A percentile compares a stretch with the other conserved stretches of the same genome.
These are phyloP conservation scores for Calonectria pauciramosa DNA, from an alignment of 2,329 filamentous ascomycete genomes.

Conservation along the genomic window DNA sequence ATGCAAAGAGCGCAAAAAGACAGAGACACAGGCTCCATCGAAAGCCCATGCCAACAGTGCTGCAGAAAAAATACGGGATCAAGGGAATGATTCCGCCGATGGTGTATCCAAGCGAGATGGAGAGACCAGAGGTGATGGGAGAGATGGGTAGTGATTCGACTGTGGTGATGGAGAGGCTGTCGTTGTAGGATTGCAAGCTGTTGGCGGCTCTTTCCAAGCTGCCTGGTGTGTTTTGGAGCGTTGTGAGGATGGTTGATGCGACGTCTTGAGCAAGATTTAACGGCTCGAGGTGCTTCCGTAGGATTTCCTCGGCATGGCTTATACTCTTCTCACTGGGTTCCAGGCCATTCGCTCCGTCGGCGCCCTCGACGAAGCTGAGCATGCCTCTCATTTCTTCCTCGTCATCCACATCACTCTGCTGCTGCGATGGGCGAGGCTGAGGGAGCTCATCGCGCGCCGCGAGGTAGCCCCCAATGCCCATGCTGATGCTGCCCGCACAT, in stretches of 20 bases:
- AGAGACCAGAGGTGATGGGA: constrained; percentile 66
- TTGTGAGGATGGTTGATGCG: constrained; percentile 42
- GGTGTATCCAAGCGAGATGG: constrained; percentile 73
- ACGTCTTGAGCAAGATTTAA: constrained; percentile 44
- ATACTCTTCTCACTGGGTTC: constrained; percentile 27
- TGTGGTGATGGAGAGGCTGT: constrained; percentile 10
- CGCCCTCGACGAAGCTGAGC: constrained; percentile 40
- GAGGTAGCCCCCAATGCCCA: constrained; percentile 80
- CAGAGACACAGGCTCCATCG: constrained; percentile 68
- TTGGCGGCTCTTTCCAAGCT: constrained; percentile 42
- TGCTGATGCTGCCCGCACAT: constrained; percentile 79
- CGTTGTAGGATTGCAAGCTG: constrained; percentile 35
- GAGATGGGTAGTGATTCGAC: constrained; percentile 30
- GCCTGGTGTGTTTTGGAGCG: constrained; percentile 47
- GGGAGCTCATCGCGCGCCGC: constrained; percentile 62
- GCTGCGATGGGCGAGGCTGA: not conserved
- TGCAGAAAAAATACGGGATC: constrained; percentile 71
- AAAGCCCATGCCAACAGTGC: constrained; percentile 57
- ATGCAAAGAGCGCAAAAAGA: constrained; percentile 66
- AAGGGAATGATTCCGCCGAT: constrained; percentile 74
- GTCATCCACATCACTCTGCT: not conserved
- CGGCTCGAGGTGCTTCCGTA: constrained; percentile 51
- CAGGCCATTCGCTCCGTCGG: not conserved
- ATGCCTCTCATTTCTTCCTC: constrained; percentile 45
- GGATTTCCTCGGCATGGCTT: constrained; percentile 32